These are phyloP conservation scores for Dichotomopilus funicola DNA, from an alignment of 2,329 filamentous ascomycete genomes.

Conservation along the genomic window DNA sequence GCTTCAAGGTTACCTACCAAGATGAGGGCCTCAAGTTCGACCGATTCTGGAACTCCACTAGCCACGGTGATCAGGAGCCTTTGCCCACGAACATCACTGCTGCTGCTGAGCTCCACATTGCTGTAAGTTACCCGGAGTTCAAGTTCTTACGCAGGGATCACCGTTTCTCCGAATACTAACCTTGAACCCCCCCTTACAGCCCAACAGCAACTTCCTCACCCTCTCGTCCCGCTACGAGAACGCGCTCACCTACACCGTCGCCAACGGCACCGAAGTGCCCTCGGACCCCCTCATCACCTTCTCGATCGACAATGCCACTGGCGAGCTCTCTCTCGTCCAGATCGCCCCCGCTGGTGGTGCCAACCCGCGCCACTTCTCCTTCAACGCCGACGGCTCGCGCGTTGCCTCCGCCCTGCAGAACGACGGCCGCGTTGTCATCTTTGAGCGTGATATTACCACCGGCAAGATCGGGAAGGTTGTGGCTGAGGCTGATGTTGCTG, in stretches of 20 bases:
- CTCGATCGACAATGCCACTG: conserved; percentile 46
- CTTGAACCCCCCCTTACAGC: conserved; percentile 32
- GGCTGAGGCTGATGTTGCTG: conserved; percentile 37
- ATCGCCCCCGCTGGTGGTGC: conserved; percentile 57
- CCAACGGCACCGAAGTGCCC: conserved; percentile 38
- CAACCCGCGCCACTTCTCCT: conserved; percentile 59
- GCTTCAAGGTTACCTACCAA: conserved; percentile 50
- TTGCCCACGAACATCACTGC: conserved; percentile 35
- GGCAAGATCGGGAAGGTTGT: conserved; percentile 49
- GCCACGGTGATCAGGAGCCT: conserved; percentile 38
- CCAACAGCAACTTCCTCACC: conserved; percentile 56
- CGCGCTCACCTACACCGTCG: conserved; percentile 43
- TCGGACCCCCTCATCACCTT: conserved; percentile 63
- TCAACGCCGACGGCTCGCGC: conserved; percentile 58
- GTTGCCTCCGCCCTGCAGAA: conserved; percentile 61
- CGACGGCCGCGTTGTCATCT: conserved; percentile 54
- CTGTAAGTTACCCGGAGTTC: conserved; percentile 38
- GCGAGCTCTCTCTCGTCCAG: conserved; percentile 49
- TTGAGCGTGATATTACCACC: conserved; percentile 51
- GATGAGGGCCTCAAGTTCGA: conserved; percentile 37
- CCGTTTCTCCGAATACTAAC: not conserved
- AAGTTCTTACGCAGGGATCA: no score
- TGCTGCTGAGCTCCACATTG: conserved; percentile 52
- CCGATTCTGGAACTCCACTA: conserved; percentile 42
- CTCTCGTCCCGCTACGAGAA: conserved; percentile 62